These are phyloP conservation scores for Russula sp. DNA, from an alignment of 768 basidiomycete species.

Conservation along the genomic window DNA sequence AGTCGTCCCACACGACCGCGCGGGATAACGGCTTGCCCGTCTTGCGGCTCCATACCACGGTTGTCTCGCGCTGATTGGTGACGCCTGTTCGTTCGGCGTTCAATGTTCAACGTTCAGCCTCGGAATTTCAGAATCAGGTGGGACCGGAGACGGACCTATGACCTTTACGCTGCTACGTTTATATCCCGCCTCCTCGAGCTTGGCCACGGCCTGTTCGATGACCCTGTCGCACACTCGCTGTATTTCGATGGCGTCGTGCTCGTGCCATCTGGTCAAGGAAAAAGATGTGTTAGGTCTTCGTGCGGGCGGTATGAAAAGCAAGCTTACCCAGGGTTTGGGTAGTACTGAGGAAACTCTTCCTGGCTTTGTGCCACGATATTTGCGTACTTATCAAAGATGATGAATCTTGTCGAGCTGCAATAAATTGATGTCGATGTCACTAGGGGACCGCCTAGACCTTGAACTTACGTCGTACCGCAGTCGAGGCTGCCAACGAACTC, in stretches of 20 bases:
- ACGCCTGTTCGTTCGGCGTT: conserved; percentile 49
- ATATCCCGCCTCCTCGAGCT: conserved; percentile 72
- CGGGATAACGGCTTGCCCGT: conserved; percentile 85
- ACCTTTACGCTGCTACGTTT: conserved; percentile 76
- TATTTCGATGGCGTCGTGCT: conserved; percentile 85
- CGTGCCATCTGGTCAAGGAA: conserved; percentile 68
- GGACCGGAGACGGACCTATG: conserved; percentile 55
- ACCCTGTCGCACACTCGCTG: conserved; percentile 65
- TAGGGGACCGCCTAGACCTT: background rate
- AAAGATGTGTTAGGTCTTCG: background rate
- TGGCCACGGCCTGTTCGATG: conserved; percentile 61
- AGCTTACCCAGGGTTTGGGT: conserved; percentile 71
- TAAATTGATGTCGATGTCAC: conserved; percentile 8
- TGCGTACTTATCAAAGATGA: conserved; percentile 82
- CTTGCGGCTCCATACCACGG: conserved; percentile 84
- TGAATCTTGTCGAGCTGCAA: conserved; percentile 79
- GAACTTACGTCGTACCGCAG: conserved; percentile 86
- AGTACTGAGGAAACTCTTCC: conserved; percentile 90
- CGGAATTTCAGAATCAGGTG: background rate
- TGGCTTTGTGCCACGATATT: conserved; percentile 86
- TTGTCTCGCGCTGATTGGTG: conserved; percentile 96
- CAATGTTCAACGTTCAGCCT: background rate
- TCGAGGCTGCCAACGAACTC: conserved; percentile 91
- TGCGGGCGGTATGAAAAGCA: background rate
- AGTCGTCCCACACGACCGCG: conserved; percentile 95